phyloP scores from a whole-genome alignment of 2,329 filamentous ascomycete species.

The Diaporthe ilicicola region DNA sequence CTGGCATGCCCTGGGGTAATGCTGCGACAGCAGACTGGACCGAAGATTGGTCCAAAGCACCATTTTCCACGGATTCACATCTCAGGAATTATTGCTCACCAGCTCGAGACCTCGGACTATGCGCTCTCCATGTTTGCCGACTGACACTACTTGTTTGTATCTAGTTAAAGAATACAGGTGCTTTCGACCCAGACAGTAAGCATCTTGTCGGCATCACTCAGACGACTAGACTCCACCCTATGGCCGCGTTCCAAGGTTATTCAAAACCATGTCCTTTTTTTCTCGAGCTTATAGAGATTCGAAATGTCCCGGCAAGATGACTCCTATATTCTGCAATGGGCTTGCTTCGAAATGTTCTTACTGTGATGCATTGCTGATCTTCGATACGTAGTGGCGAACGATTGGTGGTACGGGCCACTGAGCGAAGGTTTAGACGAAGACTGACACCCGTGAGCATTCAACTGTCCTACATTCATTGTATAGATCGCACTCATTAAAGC shows the following conservation, averaged over 20 bases:
- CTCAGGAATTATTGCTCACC: neutral
- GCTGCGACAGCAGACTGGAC: neutral
- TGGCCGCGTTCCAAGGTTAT: too few relatives aligned
- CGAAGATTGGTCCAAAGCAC: neutral
- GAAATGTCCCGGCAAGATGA: neutral
- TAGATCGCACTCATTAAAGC: neutral
- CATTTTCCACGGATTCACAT: neutral
- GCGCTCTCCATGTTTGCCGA: too few relatives aligned
- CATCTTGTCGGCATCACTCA: neutral
- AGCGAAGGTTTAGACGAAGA: neutral
- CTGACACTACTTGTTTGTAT: neutral
- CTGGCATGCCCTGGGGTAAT: neutral
- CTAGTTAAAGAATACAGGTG: neutral
- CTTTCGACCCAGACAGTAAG: neutral
- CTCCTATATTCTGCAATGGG: neutral
- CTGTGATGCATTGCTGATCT: neutral
- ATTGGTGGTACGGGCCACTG: neutral
- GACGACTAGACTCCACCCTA: too few relatives aligned
- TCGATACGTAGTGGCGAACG: neutral
- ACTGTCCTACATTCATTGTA: neutral
- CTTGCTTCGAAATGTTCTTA: neutral
- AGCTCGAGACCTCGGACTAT: too few relatives aligned
- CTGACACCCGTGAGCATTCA: neutral
- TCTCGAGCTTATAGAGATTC: neutral
- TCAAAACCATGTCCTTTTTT: neutral